These are phyloP conservation scores for Warburgia ugandensis DNA, from an alignment of 164 flowering plant genomes.

Conservation along the genomic window DNA sequence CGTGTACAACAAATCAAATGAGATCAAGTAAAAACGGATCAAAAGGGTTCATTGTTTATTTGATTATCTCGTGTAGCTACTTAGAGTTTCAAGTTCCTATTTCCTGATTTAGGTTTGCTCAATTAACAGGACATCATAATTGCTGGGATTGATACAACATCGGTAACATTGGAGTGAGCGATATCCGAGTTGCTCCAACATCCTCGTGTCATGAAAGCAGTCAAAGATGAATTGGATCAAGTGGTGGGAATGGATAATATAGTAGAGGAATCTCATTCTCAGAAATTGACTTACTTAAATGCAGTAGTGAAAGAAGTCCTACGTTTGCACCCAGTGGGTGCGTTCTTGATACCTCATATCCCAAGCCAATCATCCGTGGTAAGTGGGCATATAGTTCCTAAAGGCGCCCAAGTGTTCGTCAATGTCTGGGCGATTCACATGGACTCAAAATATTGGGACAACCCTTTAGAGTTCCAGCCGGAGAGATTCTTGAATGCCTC, in stretches of 20 bases:
- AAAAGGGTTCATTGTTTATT: no score
- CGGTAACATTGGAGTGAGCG: background rate
- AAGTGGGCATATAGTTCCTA: no score
- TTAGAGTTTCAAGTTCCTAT: background rate
- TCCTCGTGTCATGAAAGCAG: background rate
- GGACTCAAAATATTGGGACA: no score
- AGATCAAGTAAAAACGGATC: no score
- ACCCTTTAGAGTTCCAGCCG: background rate
- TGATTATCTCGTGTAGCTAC: no score
- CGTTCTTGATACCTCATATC: background rate
- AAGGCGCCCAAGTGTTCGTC: no score
- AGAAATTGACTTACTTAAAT: background rate
- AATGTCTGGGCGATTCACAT: no score
- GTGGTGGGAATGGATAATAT: background rate
- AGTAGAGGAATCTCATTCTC: background rate
- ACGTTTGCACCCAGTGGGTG: background rate
- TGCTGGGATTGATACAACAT: constrained; percentile 2
- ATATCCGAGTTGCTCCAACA: constrained; percentile 1
- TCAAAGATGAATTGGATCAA: background rate
- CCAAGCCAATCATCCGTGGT: background rate
- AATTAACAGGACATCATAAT: background rate
- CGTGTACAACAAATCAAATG: no score
- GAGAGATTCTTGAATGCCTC: constrained; percentile 5
- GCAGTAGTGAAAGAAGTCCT: background rate
- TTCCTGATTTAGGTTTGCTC: no score